Evolutionary conservation across 495 filamentous ascomycete genomes (phyloP), one percentile per base, ranked within the genome.

Genomic region (Aspergillus nanangensis): DNA sequence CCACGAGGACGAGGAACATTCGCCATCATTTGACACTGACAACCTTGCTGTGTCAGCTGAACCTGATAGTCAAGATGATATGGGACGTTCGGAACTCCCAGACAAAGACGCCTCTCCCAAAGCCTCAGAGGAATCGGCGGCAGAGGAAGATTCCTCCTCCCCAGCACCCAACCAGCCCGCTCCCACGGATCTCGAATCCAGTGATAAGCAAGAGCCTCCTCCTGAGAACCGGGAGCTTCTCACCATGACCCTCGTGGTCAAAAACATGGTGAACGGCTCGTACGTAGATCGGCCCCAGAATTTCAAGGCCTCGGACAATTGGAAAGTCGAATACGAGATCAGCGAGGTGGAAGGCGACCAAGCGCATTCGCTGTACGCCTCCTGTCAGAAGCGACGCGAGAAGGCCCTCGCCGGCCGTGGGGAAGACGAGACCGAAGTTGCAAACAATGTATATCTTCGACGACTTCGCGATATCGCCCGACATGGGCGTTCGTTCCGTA

Each of bases 291-390:
- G 90, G 2, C 87, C 89, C 0, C 39, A 60, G 1, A 37, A 71
- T 1, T 59, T 94, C 33, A 51, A 23, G 0, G 37, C 64, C 11
- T 10, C 50, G 0, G 79, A 91, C 50, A 61, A 66, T 1, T 98
- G 93, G 92, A 62, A 64, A 0, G 66, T 96, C 31, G 82, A 95
- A 44, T 96, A 95, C 63, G 71, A 78, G 19, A 60, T 96, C 23
- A 63, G 72, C 35, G 86, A 93, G 55, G 53, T 83, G 2, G 27
- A 53, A 0, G 46, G 52, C 0, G 17, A 41, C 0, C 38, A 59
- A 3, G 77, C 75, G 2, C 52, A 61, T 19, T 60, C 19, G 0
- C 54, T 82, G 22, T 90, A 87, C 52, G 19, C 67, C 13, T 56
- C 59, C 38, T 62, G 74, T 21, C 70, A 76, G 47, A 41, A 44